phyloP scores from a whole-genome alignment of 2,329 filamentous ascomycete genomes.

The Karstenula rhodostoma region DNA sequence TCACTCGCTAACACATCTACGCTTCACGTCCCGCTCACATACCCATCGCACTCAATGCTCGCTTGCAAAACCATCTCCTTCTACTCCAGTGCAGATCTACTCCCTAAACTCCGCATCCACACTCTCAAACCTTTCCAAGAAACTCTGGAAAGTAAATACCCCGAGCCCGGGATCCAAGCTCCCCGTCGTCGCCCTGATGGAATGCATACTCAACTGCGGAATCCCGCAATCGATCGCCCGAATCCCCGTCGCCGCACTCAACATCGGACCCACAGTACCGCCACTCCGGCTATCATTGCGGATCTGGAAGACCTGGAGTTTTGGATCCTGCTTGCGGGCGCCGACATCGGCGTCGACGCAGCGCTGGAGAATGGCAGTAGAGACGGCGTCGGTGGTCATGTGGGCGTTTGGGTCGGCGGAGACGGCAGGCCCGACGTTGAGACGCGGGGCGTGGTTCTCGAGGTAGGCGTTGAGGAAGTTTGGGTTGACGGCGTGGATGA shows the following conservation, averaged over 20 bases:
- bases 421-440: constrained; percentile 87
- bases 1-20: no score
- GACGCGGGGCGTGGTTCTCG: constrained; percentile 81
- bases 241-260: constrained; percentile 81
- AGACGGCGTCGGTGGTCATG: constrained; percentile 93
- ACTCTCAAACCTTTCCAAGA: constrained; percentile 84
- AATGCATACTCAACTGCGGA: constrained; percentile 93
- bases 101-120: constrained; percentile 80
- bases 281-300: constrained; percentile 89
- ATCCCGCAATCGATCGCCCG: constrained; percentile 87
- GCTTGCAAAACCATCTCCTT: no score
- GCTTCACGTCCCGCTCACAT: no score
- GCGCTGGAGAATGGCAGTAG: constrained; percentile 78
- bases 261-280: constrained; percentile 93
- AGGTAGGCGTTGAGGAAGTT: constrained; percentile 90
- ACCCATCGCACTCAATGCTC: neutral
- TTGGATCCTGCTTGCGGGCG: constrained; percentile 55
- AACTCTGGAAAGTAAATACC: constrained; percentile 87
- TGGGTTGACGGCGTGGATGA: constrained; percentile 92
- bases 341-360: constrained; percentile 71
- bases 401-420: constrained; percentile 88
- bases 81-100: constrained; percentile 6
- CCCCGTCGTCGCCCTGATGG: constrained; percentile 87
- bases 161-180: constrained; percentile 86
- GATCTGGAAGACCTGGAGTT: constrained; percentile 91